Conservation (phyloP, 148 eudicot species). For the Hydrangea macrophylla region DNA sequence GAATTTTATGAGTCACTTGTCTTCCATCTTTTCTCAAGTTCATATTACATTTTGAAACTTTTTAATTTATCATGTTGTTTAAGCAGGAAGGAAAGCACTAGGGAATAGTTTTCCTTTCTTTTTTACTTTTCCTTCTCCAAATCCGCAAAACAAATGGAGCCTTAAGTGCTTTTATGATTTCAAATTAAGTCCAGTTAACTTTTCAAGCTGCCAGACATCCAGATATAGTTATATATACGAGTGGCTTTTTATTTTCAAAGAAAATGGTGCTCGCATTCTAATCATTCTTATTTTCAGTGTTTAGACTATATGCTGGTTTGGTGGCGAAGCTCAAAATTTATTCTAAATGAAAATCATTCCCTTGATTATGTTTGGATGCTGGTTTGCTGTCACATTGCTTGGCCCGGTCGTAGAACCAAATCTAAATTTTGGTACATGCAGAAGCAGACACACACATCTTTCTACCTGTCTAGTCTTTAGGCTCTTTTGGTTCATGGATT, state of each 20-base stretch:
- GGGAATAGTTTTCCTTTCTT: no score
- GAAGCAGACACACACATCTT: neutral
- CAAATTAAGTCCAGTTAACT: neutral
- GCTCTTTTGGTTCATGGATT: no score
- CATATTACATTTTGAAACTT: no score
- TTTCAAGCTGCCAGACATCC: slow-evolving; percentile 24
- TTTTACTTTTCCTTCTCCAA: no score
- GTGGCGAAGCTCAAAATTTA: neutral
- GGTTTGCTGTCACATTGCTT: neutral
- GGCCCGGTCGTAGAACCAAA: neutral
- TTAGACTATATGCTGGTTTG: neutral
- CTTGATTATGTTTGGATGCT: neutral
- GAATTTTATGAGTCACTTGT: no score
- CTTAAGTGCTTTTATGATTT: neutral
- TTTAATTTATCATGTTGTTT: no score
- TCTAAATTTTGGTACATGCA: neutral
- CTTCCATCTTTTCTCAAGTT: no score
- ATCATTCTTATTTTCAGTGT: neutral
- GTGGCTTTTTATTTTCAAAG: neutral
- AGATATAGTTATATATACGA: neutral
- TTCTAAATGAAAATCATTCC: neutral
- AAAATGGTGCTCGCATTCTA: neutral
- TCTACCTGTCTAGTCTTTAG: no score
- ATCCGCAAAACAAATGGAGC: no score
- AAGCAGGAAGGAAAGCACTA: no score